Evolutionary conservation across 2,329 filamentous ascomycete genomes (phyloP).

Genomic region (Neofusicoccum parvum): DNA sequence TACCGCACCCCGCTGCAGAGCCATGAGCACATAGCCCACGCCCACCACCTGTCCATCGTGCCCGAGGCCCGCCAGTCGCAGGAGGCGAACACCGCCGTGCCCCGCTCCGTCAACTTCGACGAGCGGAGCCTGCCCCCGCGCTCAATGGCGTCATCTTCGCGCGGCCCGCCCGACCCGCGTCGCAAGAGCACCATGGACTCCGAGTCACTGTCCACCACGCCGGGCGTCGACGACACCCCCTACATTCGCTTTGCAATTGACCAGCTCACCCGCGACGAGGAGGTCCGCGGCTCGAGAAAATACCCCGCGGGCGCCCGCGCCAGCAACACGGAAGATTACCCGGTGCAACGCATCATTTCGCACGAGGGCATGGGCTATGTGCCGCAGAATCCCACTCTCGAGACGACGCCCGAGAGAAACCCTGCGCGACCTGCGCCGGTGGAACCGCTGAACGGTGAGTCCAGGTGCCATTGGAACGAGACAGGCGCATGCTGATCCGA

Average conservation of each 20-base stretch:
- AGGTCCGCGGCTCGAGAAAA: conserved; percentile 58
- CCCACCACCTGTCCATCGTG: conserved; percentile 15
- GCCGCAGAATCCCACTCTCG: not conserved
- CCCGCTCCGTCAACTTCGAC: conserved; percentile 36
- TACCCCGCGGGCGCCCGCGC: conserved; percentile 39
- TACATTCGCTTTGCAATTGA: conserved; percentile 91
- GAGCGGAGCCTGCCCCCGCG: conserved; percentile 22
- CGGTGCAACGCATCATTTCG: conserved; percentile 53
- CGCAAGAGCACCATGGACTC: conserved; percentile 28
- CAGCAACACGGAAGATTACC: conserved; percentile 46
- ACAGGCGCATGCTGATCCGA: not conserved
- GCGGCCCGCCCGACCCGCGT: conserved; percentile 6
- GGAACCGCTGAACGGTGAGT: conserved; percentile 10
- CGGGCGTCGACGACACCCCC: conserved; percentile 79
- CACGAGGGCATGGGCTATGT: conserved; percentile 28
- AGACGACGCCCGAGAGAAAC: not conserved
- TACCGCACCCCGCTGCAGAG: conserved; percentile 37
- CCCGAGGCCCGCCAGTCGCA: conserved; percentile 12
- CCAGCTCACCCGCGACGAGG: conserved; percentile 75
- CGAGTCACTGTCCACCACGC: conserved; percentile 46
- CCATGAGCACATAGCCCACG: conserved; percentile 36
- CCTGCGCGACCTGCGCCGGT: conserved; percentile 12
- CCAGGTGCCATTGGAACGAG: not conserved
- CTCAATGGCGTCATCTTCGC: not conserved
- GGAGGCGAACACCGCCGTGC: not conserved